Conservation (phyloP, 2,329 filamentous ascomycete genomes). For the Aspergillus sp. region DNA sequence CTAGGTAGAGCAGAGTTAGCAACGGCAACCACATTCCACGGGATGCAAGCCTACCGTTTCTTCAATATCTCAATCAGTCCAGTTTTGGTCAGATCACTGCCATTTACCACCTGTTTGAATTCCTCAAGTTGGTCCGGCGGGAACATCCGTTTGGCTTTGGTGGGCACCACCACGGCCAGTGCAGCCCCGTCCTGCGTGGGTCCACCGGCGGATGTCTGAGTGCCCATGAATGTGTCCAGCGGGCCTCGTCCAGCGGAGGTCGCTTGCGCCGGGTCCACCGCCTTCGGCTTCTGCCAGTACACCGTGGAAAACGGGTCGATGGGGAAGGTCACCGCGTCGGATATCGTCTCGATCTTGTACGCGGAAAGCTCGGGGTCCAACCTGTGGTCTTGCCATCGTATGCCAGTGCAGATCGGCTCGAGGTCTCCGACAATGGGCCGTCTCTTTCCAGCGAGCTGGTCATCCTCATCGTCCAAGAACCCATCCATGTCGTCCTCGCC, state of each 20-base stretch:
- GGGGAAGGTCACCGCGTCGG: constrained; percentile 52
- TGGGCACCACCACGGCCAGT: constrained; percentile 11
- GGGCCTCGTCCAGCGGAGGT: constrained; percentile 16
- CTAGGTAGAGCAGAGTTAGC: constrained; percentile 41
- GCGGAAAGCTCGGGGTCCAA: constrained; percentile 51
- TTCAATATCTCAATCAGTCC: constrained; percentile 74
- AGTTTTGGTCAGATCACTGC: constrained; percentile 69
- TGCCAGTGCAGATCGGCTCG: constrained; percentile 72
- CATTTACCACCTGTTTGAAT: constrained; percentile 69
- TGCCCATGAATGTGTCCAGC: constrained; percentile 22
- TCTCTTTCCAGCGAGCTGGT: constrained; percentile 55
- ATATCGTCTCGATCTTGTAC: constrained; percentile 72
- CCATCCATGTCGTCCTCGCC: constrained; percentile 85
- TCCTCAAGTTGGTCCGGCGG: constrained; percentile 60
- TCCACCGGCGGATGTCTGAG: constrained; percentile 10
- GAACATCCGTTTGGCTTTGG: constrained; percentile 45
- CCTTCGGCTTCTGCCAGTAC: constrained; percentile 65
- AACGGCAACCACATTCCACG: neutral
- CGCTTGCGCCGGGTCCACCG: constrained; percentile 18
- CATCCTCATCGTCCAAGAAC: constrained; percentile 85
- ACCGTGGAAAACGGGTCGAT: constrained; percentile 82
- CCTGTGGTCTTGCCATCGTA: constrained; percentile 72
- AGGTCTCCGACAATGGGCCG: constrained; percentile 63
- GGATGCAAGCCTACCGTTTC: constrained; percentile 51
- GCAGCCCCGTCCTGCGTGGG: constrained; percentile 11